Percentiles rank a stretch among this genome's conserved stretches.
Evolutionary conservation across 495 filamentous ascomycete genomes (phyloP).

Genomic region (Stereocaulon alpinum): DNA sequence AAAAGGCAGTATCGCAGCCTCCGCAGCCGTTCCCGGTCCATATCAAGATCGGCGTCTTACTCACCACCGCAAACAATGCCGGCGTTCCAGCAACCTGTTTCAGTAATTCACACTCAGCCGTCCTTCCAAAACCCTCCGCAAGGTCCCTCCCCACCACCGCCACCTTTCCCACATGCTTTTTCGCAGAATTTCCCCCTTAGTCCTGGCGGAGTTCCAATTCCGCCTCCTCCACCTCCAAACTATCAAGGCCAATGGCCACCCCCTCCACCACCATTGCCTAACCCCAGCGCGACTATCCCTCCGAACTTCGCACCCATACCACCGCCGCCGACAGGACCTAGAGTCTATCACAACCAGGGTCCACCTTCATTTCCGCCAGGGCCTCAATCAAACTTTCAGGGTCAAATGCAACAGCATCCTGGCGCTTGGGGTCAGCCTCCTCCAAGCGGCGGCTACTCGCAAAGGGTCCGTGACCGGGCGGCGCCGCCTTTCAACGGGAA

Average conservation of each 20-base stretch:
- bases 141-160: constrained; percentile 26
- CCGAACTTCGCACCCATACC: background rate
- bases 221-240: constrained; percentile 38
- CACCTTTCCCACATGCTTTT: constrained; percentile 23
- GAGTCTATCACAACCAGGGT: background rate
- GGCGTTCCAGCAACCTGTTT: constrained; percentile 21
- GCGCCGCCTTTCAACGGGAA: constrained; percentile 1
- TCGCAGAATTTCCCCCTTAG: constrained; percentile 13
- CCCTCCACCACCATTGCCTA: constrained; percentile 30
- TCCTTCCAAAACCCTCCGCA: constrained; percentile 24
- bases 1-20: constrained; percentile 14
- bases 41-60: constrained; percentile 38
- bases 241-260: constrained; percentile 45
- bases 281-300: background rate
- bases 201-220: constrained; percentile 25
- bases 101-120: constrained; percentile 23
- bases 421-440: constrained; percentile 6
- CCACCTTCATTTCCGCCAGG: background rate
- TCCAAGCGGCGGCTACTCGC: background rate
- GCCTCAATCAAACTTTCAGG: background rate
- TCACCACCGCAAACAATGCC: constrained; percentile 31
- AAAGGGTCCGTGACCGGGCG: background rate
- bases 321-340: background rate
- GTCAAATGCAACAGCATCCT: background rate
- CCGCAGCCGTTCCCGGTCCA: constrained; percentile 24